phyloP scores from a whole-genome alignment of 768 basidiomycete genomes.

The Galerina marginata region DNA sequence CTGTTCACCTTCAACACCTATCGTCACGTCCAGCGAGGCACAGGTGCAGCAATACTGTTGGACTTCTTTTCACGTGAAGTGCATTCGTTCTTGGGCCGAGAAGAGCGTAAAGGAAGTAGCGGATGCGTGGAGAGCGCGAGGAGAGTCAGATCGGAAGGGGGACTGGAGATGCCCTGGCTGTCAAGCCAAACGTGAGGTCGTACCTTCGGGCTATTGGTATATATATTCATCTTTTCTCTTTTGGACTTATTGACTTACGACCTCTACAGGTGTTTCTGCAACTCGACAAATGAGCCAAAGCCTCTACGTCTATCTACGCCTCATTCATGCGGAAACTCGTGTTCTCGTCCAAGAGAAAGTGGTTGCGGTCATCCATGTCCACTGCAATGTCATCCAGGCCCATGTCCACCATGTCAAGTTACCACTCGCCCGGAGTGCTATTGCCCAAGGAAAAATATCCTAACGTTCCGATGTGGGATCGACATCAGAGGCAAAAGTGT shows the following conservation, averaged over 20 bases:
- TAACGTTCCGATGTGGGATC: conserved; percentile 64
- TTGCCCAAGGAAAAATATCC: conserved; percentile 65
- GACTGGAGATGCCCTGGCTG: conserved; percentile 97
- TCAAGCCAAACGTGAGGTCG: conserved; percentile 73
- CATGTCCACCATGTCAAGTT: conserved; percentile 92
- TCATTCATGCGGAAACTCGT: conserved; percentile 77
- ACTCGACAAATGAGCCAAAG: conserved; percentile 72
- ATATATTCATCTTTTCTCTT: conserved; percentile 25
- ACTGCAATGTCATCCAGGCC: conserved; percentile 90
- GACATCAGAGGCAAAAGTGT: conserved; percentile 36
- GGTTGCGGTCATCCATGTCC: conserved; percentile 86
- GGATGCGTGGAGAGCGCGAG: conserved; percentile 76
- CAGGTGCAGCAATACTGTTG: conserved; percentile 74
- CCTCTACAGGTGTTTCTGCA: conserved; percentile 79
- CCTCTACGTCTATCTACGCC: conserved; percentile 72
- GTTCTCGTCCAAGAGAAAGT: conserved; percentile 59
- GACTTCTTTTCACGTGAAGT: conserved; percentile 90
- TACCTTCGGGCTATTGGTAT: conserved; percentile 72
- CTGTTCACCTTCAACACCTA: conserved; percentile 70
- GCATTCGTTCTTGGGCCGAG: conserved; percentile 86
- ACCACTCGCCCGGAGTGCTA: conserved; percentile 80
- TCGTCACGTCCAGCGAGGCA: conserved; percentile 38
- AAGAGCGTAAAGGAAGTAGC: conserved; percentile 77
- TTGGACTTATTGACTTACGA: not conserved
- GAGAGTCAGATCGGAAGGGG: conserved; percentile 63